Percentiles rank a stretch among this genome's conserved stretches.
Conservation (phyloP, 2,329 filamentous ascomycete species). For the Pyrenophora teres region DNA sequence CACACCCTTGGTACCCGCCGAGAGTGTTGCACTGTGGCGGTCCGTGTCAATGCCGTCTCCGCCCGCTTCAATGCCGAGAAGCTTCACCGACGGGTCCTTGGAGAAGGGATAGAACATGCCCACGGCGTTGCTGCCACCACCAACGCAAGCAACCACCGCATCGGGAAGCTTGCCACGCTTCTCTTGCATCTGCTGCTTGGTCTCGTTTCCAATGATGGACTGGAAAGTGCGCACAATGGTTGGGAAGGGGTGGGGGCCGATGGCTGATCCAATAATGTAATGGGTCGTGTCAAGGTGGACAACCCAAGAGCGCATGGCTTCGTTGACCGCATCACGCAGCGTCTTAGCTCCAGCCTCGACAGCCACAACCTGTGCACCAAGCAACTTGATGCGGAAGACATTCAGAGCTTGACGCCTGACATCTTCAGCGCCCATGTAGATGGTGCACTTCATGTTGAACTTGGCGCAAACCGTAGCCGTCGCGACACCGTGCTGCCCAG, state of each 20-base stretch:
- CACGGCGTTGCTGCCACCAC: constrained; percentile 90
- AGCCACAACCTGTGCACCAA: constrained; percentile 89
- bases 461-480: constrained; percentile 97
- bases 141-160: constrained; percentile 94
- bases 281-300: constrained; percentile 90
- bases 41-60: constrained; percentile 88
- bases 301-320: constrained; percentile 93
- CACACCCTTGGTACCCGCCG: constrained; percentile 86
- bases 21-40: constrained; percentile 85
- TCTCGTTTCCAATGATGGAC: constrained; percentile 93
- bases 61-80: constrained; percentile 92
- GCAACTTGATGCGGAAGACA: constrained; percentile 96
- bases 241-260: constrained; percentile 96
- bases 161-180: constrained; percentile 89
- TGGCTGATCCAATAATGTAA: constrained; percentile 97
- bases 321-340: constrained; percentile 76
- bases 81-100: constrained; percentile 80
- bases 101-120: constrained; percentile 99
- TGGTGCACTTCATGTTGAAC: constrained; percentile 96
- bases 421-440: constrained; percentile 98
- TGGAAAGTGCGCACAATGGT: constrained; percentile 98
- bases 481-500: constrained; percentile 96
- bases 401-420: constrained; percentile 95
- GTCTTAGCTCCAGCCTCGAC: constrained; percentile 85
- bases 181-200: constrained; percentile 86